Percentiles rank a stretch among this genome's conserved stretches.
phyloP scores from a whole-genome alignment of 768 basidiomycete genomes.

The Cystobasidiopsis lactophilus region DNA sequence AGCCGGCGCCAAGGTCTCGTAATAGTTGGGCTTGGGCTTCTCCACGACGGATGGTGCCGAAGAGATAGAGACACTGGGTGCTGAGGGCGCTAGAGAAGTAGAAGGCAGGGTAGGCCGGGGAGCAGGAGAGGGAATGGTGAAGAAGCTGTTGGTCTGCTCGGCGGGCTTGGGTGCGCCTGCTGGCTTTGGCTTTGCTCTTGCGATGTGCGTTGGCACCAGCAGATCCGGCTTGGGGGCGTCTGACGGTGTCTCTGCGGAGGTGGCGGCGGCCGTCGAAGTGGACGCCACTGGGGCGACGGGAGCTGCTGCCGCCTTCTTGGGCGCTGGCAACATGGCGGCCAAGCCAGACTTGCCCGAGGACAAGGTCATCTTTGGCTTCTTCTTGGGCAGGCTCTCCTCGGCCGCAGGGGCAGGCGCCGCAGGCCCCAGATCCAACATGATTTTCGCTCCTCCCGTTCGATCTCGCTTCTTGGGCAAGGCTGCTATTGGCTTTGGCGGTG shows the following conservation, averaged over 20 bases:
- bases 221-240: no score
- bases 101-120: background rate
- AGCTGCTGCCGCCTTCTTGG: background rate
- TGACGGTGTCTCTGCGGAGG: background rate
- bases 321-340: background rate
- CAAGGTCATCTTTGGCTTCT: background rate
- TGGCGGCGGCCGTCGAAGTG: background rate
- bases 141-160: background rate
- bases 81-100: background rate
- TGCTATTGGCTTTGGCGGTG: background rate
- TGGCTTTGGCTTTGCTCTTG: background rate
- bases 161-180: background rate
- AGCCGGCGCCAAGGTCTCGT: slow-evolving; percentile 9
- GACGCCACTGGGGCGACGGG: background rate
- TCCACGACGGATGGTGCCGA: background rate
- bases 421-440: background rate
- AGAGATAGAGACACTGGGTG: background rate
- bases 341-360: background rate
- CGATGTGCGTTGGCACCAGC: background rate
- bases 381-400: background rate
- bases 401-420: background rate
- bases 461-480: background rate
- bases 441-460: background rate
- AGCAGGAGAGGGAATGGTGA: background rate
- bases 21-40: slow-evolving; percentile 3